Evolutionary conservation across 2,329 filamentous ascomycete species (phyloP).

Genomic region (Scedosporium minutisporum): DNA sequence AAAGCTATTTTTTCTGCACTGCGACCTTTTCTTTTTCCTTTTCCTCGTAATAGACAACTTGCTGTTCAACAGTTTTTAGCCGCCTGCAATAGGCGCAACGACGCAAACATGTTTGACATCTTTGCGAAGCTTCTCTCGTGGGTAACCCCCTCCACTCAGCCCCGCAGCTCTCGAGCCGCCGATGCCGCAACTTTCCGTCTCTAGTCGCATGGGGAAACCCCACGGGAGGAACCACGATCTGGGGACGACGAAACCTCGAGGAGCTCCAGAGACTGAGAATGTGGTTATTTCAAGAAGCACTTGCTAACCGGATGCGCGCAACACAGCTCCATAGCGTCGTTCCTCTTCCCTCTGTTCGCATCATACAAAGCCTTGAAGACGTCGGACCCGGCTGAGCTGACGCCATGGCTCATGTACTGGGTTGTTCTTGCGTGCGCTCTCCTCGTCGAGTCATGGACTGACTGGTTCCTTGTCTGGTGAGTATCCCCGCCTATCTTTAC

Average conservation of each 20-base stretch:
- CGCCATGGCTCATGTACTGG: slow-evolving; percentile 99
- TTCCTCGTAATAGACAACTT: not conserved
- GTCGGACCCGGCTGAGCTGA: slow-evolving; percentile 76
- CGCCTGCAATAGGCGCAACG: not conserved
- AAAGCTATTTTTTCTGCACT: not conserved
- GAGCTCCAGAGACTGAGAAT: slow-evolving; percentile 10
- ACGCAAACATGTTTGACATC: slow-evolving; percentile 59
- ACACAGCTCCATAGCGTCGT: slow-evolving; percentile 69
- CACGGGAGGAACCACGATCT: slow-evolving; percentile 10
- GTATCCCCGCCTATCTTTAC: slow-evolving; percentile 10
- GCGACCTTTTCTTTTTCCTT: too few species aligned
- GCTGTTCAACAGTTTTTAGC: not conserved
- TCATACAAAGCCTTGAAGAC: slow-evolving; percentile 97
- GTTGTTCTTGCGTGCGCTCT: slow-evolving; percentile 77
- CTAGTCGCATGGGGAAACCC: slow-evolving; percentile 11
- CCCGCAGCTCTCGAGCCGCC: not conserved
- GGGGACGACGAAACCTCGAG: not conserved
- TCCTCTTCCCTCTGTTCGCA: slow-evolving; percentile 90
- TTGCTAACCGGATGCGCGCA: slow-evolving; percentile 8
- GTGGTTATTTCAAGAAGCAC: slow-evolving; percentile 7
- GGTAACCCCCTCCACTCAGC: slow-evolving; percentile 27
- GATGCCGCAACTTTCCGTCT: not conserved
- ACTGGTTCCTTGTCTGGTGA: slow-evolving; percentile 76
- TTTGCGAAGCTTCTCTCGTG: slow-evolving; percentile 71
- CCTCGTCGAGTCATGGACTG: slow-evolving; percentile 76